Percentiles rank a stretch among this genome's conserved stretches.
phyloP scores from a whole-genome alignment of 2,329 filamentous ascomycete genomes.

The Colletotrichum navitas region DNA sequence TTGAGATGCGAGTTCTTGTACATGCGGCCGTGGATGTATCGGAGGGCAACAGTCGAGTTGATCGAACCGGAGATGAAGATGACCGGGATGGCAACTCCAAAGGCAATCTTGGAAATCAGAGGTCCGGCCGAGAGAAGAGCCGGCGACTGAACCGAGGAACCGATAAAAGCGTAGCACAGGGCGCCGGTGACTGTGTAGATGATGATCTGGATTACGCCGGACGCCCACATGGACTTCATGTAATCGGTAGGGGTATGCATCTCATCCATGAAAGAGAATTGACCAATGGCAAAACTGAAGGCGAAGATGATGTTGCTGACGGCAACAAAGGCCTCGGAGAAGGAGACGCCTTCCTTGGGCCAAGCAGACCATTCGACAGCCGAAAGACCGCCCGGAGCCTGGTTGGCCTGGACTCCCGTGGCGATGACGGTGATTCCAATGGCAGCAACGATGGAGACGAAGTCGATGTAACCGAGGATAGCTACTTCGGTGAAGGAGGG shows the following conservation, averaged over 20 bases:
- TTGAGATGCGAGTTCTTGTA: constrained; percentile 58
- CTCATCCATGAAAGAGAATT: constrained; percentile 67
- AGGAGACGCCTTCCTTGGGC: constrained; percentile 58
- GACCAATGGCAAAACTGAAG: constrained; percentile 68
- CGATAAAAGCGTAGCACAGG: constrained; percentile 78
- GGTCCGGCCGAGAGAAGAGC: constrained; percentile 75
- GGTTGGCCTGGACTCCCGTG: constrained; percentile 49
- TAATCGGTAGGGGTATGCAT: constrained; percentile 64
- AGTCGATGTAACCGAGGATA: constrained; percentile 66
- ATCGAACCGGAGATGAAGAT: constrained; percentile 82
- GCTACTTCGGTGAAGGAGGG: constrained; percentile 64
- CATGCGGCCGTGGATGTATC: constrained; percentile 60
- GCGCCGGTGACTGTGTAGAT: constrained; percentile 77
- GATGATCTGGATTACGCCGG: constrained; percentile 71
- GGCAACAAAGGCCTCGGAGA: constrained; percentile 70
- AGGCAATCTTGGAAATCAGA: constrained; percentile 74
- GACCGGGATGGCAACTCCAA: constrained; percentile 77
- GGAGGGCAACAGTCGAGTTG: constrained; percentile 64
- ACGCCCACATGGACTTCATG: constrained; percentile 68
- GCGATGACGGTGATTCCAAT: constrained; percentile 52
- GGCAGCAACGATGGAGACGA: constrained; percentile 74
- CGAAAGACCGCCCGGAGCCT: constrained; percentile 52
- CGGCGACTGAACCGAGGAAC: constrained; percentile 72
- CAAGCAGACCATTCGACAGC: constrained; percentile 58
- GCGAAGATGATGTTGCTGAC: constrained; percentile 79